Conservation (phyloP, 306 rosid genomes). For the Potentilla sterilis region DNA sequence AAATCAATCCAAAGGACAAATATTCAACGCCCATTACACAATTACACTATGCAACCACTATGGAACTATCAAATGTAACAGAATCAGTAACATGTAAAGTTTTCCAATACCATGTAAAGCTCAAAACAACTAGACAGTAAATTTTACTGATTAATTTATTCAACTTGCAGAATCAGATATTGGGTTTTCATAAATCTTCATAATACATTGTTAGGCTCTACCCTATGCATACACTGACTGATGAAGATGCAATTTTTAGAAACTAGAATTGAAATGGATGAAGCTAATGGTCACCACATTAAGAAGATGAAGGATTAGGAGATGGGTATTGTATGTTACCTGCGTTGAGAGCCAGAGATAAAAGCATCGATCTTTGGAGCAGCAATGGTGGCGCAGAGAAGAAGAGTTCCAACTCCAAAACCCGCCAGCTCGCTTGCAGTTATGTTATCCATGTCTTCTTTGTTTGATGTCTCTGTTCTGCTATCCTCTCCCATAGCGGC, state of each 20-base stretch:
- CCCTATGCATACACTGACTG: too few species aligned
- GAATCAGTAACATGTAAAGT: not conserved
- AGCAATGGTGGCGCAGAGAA: conserved; percentile 73
- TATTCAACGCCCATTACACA: not conserved
- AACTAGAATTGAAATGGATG: not conserved
- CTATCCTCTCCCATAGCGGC: not conserved
- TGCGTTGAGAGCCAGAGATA: conserved; percentile 83
- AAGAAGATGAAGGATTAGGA: not conserved
- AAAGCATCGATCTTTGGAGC: conserved; percentile 82
- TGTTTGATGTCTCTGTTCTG: not conserved
- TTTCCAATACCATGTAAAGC: not conserved
- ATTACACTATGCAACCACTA: conserved; percentile 3
- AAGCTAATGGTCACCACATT: not conserved
- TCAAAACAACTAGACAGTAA: not conserved
- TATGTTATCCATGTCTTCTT: conserved; percentile 53
- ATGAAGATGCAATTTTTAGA: not conserved
- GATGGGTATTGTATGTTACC: conserved; percentile 27
- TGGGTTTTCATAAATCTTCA: not conserved
- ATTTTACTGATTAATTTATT: not conserved
- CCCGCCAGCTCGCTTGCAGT: conserved; percentile 91
- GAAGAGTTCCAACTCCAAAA: conserved; percentile 71
- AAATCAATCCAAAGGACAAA: conserved; percentile 13
- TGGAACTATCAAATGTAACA: not conserved
- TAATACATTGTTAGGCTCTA: not conserved
- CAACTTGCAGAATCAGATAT: not conserved